Evolutionary conservation across 1,284 basidiomycete genomes (phyloP).

Genomic region (Cerioporus squamosus): DNA sequence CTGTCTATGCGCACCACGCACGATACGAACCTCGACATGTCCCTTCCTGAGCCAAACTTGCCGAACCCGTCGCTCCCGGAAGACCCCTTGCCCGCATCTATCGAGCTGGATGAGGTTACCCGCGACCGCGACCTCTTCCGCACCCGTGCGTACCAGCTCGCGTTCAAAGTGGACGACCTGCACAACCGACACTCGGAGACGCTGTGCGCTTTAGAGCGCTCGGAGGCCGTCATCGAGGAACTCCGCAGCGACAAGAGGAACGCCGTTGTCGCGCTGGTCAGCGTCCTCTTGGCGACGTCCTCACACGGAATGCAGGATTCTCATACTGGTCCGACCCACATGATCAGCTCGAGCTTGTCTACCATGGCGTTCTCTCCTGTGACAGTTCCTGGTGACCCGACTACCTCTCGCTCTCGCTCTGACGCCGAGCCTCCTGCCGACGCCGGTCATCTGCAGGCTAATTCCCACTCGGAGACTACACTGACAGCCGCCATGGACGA

Average conservation of each 20-base stretch:
- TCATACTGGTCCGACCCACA: too few species aligned
- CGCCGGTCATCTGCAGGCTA: background rate
- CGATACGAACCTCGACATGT: background rate
- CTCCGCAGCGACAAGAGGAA: conserved; percentile 1
- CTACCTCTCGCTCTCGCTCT: background rate
- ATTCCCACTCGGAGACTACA: background rate
- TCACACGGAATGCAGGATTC: too few species aligned
- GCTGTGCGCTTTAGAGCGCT: conserved; percentile 1
- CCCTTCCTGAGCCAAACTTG: background rate
- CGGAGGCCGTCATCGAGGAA: background rate
- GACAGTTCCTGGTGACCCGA: background rate
- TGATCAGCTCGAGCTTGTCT: too few species aligned
- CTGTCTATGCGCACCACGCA: background rate
- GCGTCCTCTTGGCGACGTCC: background rate
- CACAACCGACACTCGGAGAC: conserved; percentile 6
- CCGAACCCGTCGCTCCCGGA: background rate
- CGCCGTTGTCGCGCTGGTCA: conserved; percentile 7
- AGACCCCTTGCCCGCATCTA: background rate
- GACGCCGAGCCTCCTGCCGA: background rate
- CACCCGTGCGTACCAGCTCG: conserved; percentile 13
- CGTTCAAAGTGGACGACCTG: conserved; percentile 10
- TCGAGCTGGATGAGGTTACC: background rate
- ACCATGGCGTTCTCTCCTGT: too few species aligned
- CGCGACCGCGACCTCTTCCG: conserved; percentile 16
- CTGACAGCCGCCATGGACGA: background rate